Evolutionary conservation across 352 stramenopile species (phyloP).

Genomic region (Phytophthora lateralis): DNA sequence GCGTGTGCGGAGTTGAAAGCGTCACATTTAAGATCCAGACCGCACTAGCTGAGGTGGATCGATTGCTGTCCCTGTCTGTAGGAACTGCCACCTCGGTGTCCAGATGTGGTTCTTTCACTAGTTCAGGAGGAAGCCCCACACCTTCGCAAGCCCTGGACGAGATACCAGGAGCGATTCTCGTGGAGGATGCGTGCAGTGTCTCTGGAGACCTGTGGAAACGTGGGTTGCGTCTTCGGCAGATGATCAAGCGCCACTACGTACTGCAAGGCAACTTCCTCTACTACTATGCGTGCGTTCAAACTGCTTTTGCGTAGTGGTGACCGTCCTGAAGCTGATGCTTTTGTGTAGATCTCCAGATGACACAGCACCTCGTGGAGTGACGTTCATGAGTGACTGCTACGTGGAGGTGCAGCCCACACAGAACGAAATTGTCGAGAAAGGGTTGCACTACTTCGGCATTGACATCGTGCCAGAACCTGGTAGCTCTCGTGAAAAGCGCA

Average conservation of each 20-base stretch:
- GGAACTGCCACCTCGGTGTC: slow-evolving; percentile 8
- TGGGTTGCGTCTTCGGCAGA: slow-evolving; percentile 77
- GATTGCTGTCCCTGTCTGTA: slow-evolving; percentile 24
- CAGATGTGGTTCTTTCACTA: slow-evolving; percentile 24
- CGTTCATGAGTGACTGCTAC: slow-evolving; percentile 85
- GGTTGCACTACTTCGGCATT: slow-evolving; percentile 86
- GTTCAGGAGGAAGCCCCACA: slow-evolving; percentile 23
- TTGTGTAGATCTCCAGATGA: slow-evolving; percentile 63
- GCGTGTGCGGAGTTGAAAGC: slow-evolving; percentile 42
- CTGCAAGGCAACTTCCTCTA: slow-evolving; percentile 91
- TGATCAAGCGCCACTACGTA: slow-evolving; percentile 88
- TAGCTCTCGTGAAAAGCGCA: slow-evolving; percentile 69
- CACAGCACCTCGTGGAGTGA: slow-evolving; percentile 71
- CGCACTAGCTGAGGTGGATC: slow-evolving; percentile 53
- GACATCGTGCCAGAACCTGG: slow-evolving; percentile 84
- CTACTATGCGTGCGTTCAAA: slow-evolving; percentile 74
- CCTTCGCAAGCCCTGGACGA: slow-evolving; percentile 31
- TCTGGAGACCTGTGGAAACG: slow-evolving; percentile 80
- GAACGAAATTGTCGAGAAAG: slow-evolving; percentile 75
- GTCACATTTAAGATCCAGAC: slow-evolving; percentile 53
- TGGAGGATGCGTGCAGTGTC: slow-evolving; percentile 46
- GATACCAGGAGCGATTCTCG: slow-evolving; percentile 31
- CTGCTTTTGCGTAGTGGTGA: background rate
- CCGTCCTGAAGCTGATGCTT: background rate
- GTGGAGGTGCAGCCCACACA: slow-evolving; percentile 58